Base-by-base conservation (phyloP, 2,329 filamentous ascomycete species). In the Clonostachys rhizophaga region DNA sequence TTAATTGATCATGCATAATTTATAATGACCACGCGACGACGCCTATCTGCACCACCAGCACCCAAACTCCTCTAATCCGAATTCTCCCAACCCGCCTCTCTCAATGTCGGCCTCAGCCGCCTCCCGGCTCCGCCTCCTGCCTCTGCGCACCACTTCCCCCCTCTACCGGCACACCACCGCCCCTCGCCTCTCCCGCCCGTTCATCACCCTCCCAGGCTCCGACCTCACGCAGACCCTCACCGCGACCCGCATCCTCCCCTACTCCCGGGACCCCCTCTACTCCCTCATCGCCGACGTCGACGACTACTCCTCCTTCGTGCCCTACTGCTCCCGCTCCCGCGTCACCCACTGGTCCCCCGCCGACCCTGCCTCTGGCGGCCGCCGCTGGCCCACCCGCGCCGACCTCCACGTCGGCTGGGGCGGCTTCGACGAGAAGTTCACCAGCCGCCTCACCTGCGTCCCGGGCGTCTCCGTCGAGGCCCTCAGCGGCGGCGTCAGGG, bases 401-500 rank as follows among this genome's bases (percentile, higher is more conserved):
- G 84, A 87, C 59, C 74, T 99, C 12, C 86, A 85, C 9, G 83
- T 95, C 34, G 94, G 94, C 54, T 97, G 90, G 81, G 87, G 87
- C 30, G 83, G 82, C 14, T 78, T 96, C 54, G 84, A 86, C 51
- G 92, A 97, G 66, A 84, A 81, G 10, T 99, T 96, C 69, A 87
- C 85, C 5, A 89, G 84, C 51, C 76, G 82, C 8, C 77, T 97
- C 16, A 84, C 83, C 66, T 99, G 94, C 68, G 75, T 91, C 2
- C 87, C 87, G 0, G 79, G 76, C 2, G 69, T 73, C 43, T 74
- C 85, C 11, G 88, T 96, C 20, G 90, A 96, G 68, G 91, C 91
- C 36, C 74, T 90, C 10, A 84, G 82, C 49, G 88, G 87, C 8
- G 66, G 71, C 3, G 76, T 70, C 1, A 71, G 81, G 5, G 65